Conservation (phyloP, 176 grass and related monocot genomes). For the Rhynchospora breviuscula region DNA sequence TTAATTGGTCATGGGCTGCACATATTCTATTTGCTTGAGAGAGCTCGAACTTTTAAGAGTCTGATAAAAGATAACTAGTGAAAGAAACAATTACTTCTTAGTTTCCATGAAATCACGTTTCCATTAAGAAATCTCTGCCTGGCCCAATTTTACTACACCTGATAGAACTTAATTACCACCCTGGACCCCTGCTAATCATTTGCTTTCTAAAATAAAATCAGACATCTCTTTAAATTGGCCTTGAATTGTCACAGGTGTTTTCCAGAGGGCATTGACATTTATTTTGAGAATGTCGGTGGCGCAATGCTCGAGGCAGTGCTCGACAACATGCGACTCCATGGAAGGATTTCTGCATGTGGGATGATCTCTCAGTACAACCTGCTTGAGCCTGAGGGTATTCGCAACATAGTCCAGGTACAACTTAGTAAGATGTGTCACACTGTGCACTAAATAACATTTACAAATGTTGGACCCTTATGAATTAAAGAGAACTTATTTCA, state of each 20-base stretch:
- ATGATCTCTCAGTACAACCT: constrained; percentile 59
- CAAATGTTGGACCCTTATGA: neutral
- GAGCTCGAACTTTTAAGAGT: neutral
- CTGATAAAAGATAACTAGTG: neutral
- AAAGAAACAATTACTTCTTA: neutral
- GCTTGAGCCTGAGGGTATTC: neutral
- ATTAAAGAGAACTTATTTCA: neutral
- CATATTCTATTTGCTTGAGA: neutral
- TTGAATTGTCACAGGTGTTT: constrained; percentile 31
- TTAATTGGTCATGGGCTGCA: neutral
- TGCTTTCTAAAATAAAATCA: neutral
- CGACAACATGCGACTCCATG: constrained; percentile 23
- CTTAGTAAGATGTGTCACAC: neutral
- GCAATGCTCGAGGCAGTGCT: constrained; percentile 43
- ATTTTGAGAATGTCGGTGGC: constrained; percentile 68
- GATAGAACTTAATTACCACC: neutral
- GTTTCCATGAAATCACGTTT: neutral
- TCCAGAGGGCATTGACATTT: constrained; percentile 50
- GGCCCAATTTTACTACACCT: neutral
- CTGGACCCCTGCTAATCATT: neutral
- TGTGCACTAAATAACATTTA: neutral
- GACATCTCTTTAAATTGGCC: neutral
- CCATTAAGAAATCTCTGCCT: neutral
- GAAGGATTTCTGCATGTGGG: constrained; percentile 31
- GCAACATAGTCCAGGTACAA: constrained; percentile 16